Base-by-base conservation (phyloP, 2,329 filamentous ascomycete genomes). In the Trichophyton simii region DNA sequence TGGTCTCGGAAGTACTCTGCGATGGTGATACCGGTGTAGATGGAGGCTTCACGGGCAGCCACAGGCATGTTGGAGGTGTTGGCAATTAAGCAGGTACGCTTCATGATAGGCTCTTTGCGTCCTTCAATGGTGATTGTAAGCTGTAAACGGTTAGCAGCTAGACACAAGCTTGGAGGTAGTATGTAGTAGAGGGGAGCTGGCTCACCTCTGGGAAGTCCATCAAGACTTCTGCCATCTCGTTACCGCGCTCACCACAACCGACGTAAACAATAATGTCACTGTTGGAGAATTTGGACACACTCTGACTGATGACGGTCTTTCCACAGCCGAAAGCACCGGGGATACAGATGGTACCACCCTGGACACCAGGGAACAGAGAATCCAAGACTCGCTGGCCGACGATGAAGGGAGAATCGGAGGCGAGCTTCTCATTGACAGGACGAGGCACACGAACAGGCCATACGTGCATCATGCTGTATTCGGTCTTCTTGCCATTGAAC, bases 11-110 rank as follows among this genome's bases (percentile, higher is more conserved):
- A 97, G 72, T 99, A 99, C 74, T 99, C 94, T 48, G 90, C 89
- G 0, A 96, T 87, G 0, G 90, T 95, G 66, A 96, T 96, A 72
- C 85, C 94, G 2, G 94, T 99, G 78, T 99, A 99, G 73, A 99
- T 99, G 66, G 94, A 99, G 62, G 94, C 94, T 77, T 99, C 94
- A 79, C 94, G 90, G 64, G 94, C 94, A 66, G 94, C 94, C 71
- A 99, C 94, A 65, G 94, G 94, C 94, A 99, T 99, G 82, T 99
- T 99, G 70, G 94, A 99, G 50, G 94, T 99, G 79, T 99, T 99
- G 75, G 94, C 94, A 72, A 99, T 97, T 64, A 99, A 83, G 22
- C 91, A 95, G 15, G 94, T 99, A 75, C 94, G 92, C 85, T 99
- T 99, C 94, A 99, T 99, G 80, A 99, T 99, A 68, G 92, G 91